phyloP scores from a whole-genome alignment of 2,329 filamentous ascomycete species.

The Aquanectria penicillioides region DNA sequence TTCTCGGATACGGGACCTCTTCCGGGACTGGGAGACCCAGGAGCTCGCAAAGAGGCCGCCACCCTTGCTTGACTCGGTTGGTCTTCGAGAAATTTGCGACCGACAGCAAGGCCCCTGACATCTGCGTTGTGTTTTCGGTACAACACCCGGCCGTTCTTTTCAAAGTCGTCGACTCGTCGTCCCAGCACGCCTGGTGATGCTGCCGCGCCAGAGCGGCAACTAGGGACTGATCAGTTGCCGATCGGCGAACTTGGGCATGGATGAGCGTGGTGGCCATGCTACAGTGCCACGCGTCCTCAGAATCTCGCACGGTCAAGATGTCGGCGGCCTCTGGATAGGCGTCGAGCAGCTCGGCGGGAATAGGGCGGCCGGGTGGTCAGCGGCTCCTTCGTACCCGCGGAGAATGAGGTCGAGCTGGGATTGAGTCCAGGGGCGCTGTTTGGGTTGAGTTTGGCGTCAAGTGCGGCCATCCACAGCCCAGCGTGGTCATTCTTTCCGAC shows the following conservation, averaged over 20 bases:
- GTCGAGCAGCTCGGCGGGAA: neutral
- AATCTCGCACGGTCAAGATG: neutral
- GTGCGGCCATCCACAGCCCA: neutral
- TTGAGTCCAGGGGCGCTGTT: too few species aligned
- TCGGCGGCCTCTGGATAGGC: slow-evolving; percentile 1
- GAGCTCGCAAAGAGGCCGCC: too few species aligned
- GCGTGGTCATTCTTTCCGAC: neutral
- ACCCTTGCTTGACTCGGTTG: too few species aligned
- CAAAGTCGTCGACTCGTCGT: neutral
- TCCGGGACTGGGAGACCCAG: too few species aligned
- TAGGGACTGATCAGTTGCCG: neutral
- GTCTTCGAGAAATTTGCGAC: too few species aligned
- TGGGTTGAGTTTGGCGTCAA: neutral
- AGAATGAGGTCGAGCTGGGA: too few species aligned
- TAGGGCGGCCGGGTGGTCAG: neutral
- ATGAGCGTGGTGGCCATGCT: slow-evolving; percentile 1
- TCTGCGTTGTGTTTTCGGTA: neutral
- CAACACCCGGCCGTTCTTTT: neutral
- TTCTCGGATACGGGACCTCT: too few species aligned
- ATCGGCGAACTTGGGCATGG: neutral
- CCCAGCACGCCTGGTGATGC: too few species aligned
- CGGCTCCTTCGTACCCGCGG: too few species aligned
- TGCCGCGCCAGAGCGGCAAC: neutral
- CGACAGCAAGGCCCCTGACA: too few species aligned
- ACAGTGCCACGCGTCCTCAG: slow-evolving; percentile 4